Evolutionary conservation across 2,329 filamentous ascomycete species (phyloP).

Genomic region (Leptoxyphium fumago): DNA sequence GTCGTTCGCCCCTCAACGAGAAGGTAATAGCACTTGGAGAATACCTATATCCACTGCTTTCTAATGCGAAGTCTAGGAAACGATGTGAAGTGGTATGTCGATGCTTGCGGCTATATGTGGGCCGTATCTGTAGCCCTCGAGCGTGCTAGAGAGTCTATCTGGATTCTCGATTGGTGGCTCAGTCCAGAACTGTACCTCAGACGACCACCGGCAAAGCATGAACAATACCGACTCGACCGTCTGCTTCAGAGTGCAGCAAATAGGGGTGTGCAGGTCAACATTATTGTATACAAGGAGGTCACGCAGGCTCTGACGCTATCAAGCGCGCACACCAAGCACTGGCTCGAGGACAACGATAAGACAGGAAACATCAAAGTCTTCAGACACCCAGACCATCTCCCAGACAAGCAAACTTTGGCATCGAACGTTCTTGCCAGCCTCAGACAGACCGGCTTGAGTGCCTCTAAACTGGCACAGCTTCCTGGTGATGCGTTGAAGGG

Average conservation of each 20-base stretch:
- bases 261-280: constrained; percentile 67
- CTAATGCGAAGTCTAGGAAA: constrained; percentile 27
- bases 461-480: constrained; percentile 45
- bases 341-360: constrained; percentile 51
- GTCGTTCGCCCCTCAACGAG: constrained; percentile 58
- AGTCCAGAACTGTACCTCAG: constrained; percentile 79
- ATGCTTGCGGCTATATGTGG: constrained; percentile 73
- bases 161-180: constrained; percentile 67
- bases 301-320: constrained; percentile 38
- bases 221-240: constrained; percentile 69
- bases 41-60: constrained; percentile 41
- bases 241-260: constrained; percentile 72
- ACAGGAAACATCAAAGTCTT: constrained; percentile 81
- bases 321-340: constrained; percentile 63
- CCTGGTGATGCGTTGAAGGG: constrained; percentile 60
- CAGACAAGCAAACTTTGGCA: constrained; percentile 53
- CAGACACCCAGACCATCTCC: constrained; percentile 75
- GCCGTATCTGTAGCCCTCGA: constrained; percentile 70
- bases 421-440: constrained; percentile 41
- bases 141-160: constrained; percentile 61
- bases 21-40: constrained; percentile 57
- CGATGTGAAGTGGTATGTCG: constrained; percentile 75
- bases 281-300: constrained; percentile 83
- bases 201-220: constrained; percentile 65
- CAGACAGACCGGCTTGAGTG: constrained; percentile 40